Conservation (phyloP, 225 moss, liverwort and hornwort species). For the Bryoerythrophyllum caledonicum region DNA sequence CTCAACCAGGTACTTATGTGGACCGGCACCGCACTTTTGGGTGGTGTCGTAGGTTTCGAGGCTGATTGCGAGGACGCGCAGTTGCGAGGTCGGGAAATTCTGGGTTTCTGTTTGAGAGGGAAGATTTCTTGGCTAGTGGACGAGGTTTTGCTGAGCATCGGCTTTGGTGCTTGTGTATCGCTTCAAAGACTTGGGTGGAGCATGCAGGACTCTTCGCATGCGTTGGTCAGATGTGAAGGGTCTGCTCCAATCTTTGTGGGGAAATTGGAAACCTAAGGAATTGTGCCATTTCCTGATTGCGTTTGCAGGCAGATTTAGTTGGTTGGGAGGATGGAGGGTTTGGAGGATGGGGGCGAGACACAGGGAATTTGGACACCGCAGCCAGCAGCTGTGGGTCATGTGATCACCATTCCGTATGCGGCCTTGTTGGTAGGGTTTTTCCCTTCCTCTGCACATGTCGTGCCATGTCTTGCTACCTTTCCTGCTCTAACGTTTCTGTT, state of each 20-base stretch:
- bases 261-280: not conserved
- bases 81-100: not conserved
- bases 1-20: constrained; percentile 5
- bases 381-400: constrained; percentile 22
- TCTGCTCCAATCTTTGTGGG: not conserved
- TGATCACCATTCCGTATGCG: constrained; percentile 49
- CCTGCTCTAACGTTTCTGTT: not conserved
- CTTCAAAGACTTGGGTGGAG: too few species aligned
- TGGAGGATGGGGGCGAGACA: constrained; percentile 6
- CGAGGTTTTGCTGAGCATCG: not conserved
- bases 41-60: constrained; percentile 2
- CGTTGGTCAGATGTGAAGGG: not conserved
- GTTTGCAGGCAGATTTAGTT: constrained; percentile 19
- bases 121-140: not conserved
- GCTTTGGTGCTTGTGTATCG: not conserved
- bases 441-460: not conserved
- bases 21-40: not conserved
- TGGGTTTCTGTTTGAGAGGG: not conserved
- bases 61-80: constrained; percentile 1
- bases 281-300: not conserved
- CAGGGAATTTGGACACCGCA: constrained; percentile 11
- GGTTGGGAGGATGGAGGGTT: constrained; percentile 37
- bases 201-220: too few species aligned
- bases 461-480: too few species aligned
- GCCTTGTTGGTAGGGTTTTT: constrained; percentile 41